phyloP scores from a whole-genome alignment of 2,329 filamentous ascomycete species.

The Bretziella fagacearum region DNA sequence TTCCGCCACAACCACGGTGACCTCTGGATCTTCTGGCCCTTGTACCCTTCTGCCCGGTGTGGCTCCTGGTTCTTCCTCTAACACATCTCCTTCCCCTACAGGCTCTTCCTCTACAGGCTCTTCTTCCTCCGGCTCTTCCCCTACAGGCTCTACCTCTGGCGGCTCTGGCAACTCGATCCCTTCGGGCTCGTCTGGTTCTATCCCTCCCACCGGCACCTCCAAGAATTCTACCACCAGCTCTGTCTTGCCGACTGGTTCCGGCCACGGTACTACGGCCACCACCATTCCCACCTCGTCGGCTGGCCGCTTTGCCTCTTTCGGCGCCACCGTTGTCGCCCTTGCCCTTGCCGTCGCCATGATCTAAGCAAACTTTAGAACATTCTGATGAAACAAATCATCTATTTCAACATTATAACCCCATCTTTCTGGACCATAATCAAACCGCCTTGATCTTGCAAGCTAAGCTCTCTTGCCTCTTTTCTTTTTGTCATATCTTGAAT shows the following conservation, averaged over 20 bases:
- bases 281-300: slow-evolving; percentile 9
- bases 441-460: no score
- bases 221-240: neutral
- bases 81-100: slow-evolving; percentile 6
- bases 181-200: slow-evolving; percentile 6
- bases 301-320: slow-evolving; percentile 10
- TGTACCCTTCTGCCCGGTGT: slow-evolving; percentile 9
- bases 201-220: slow-evolving; percentile 2
- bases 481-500: no score
- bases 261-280: neutral
- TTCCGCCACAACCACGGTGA: neutral
- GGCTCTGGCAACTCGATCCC: no score
- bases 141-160: slow-evolving; percentile 1
- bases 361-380: neutral
- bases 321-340: slow-evolving; percentile 10
- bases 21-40: neutral
- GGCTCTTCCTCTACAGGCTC: no score
- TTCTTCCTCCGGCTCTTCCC: slow-evolving; percentile 2
- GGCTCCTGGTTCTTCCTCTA: slow-evolving; percentile 11
- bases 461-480: no score
- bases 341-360: slow-evolving; percentile 14
- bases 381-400: neutral
- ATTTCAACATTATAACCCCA: no score
- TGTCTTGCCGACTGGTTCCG: neutral
- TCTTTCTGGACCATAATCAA: no score